phyloP scores from a whole-genome alignment of 306 rosid genomes.

The Fragaria nilgerrensis region DNA sequence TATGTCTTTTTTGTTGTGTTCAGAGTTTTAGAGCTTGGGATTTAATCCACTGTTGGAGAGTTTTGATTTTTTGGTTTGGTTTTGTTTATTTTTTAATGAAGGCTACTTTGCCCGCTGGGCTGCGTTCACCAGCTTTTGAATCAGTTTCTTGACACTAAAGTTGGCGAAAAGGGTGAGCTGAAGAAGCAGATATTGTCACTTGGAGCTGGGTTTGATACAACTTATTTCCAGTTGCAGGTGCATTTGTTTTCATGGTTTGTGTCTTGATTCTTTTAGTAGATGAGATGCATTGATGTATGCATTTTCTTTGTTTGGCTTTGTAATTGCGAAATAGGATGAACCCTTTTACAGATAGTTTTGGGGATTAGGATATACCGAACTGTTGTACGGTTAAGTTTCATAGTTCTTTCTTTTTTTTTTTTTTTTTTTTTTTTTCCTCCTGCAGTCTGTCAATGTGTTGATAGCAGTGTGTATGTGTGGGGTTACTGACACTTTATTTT shows the following conservation, averaged over 20 bases:
- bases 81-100: constrained; percentile 23
- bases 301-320: background rate
- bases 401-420: background rate
- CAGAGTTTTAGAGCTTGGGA: background rate
- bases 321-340: constrained; percentile 6
- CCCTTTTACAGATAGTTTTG: background rate
- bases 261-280: constrained; percentile 3
- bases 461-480: background rate
- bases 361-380: background rate
- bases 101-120: constrained; percentile 96
- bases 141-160: constrained; percentile 72
- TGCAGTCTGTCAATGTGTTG: background rate
- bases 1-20: constrained; percentile 27
- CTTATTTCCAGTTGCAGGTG: constrained; percentile 94
- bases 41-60: background rate
- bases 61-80: background rate
- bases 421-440: background rate
- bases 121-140: constrained; percentile 62
- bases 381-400: background rate
- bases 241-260: constrained; percentile 24
- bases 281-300: background rate
- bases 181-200: constrained; percentile 64
- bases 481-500: background rate
- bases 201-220: constrained; percentile 94
- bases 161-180: constrained; percentile 20